These are phyloP conservation scores for Sclerotinia borealis DNA, from an alignment of 2,329 filamentous ascomycete genomes.

Conservation along the genomic window DNA sequence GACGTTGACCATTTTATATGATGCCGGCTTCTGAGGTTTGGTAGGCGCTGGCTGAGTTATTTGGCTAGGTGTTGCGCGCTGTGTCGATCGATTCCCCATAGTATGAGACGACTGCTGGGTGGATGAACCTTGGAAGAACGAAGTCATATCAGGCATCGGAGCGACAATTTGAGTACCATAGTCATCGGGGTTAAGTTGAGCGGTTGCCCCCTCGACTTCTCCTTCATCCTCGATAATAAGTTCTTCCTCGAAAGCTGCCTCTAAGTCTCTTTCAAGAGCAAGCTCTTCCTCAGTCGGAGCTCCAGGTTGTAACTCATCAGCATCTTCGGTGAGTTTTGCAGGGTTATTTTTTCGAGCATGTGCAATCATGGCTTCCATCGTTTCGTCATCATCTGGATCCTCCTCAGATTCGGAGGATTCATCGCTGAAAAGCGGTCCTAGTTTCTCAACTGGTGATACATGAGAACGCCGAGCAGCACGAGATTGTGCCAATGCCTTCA, in stretches of 20 bases:
- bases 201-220: not conserved
- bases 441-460: not conserved
- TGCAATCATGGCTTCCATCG: not conserved
- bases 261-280: not conserved
- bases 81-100: not conserved
- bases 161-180: not conserved
- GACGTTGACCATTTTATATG: constrained; percentile 8
- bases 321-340: not conserved
- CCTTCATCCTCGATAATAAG: not conserved
- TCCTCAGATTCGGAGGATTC: constrained; percentile 17
- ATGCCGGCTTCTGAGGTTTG: not conserved
- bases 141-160: not conserved
- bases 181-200: not conserved
- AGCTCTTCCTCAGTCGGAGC: not conserved
- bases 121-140: not conserved
- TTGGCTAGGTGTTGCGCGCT: not conserved
- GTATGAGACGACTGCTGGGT: not conserved
- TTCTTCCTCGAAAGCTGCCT: not conserved
- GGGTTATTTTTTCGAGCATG: not conserved
- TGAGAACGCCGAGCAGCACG: not conserved
- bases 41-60: not conserved
- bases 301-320: not conserved
- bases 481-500: not conserved
- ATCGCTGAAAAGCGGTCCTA: not conserved
- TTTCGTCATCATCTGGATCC: constrained; percentile 17